A percentile compares a stretch with the other conserved stretches of the same genome.
Conservation (phyloP, 2,329 filamentous ascomycete species). For the Talaromyces rugulosus region DNA sequence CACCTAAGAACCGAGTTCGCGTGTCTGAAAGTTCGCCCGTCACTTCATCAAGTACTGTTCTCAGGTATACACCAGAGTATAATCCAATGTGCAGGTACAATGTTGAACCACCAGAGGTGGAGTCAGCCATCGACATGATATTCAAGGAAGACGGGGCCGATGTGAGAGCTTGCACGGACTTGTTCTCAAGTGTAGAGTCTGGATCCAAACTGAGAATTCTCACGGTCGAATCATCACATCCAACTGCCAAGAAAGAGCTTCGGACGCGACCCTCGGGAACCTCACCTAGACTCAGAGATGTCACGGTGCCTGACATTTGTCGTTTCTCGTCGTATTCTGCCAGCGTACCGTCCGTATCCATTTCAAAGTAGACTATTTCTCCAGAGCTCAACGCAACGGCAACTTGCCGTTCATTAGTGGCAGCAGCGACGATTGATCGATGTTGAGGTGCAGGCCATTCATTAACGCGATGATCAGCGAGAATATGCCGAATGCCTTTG, state of each 20-base stretch:
- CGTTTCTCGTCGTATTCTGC: slow-evolving; percentile 94
- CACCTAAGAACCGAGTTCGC: slow-evolving; percentile 86
- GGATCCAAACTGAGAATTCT: slow-evolving; percentile 86
- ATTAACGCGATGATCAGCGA: slow-evolving; percentile 70
- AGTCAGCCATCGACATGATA: slow-evolving; percentile 95
- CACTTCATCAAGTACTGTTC: slow-evolving; percentile 90
- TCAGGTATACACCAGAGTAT: slow-evolving; percentile 90
- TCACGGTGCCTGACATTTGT: slow-evolving; percentile 92
- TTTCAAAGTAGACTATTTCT: slow-evolving; percentile 97
- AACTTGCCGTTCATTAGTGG: slow-evolving; percentile 89
- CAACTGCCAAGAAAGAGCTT: slow-evolving; percentile 91
- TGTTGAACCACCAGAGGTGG: slow-evolving; percentile 79
- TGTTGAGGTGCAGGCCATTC: slow-evolving; percentile 94
- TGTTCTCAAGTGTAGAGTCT: slow-evolving; percentile 85
- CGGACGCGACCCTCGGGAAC: slow-evolving; percentile 85
- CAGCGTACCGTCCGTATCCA: slow-evolving; percentile 84
- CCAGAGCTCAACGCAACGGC: slow-evolving; percentile 91
- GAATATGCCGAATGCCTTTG: slow-evolving; percentile 90
- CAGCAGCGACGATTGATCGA: slow-evolving; percentile 88
- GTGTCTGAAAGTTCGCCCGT: slow-evolving; percentile 95
- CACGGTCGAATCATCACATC: slow-evolving; percentile 94
- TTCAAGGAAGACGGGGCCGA: slow-evolving; percentile 82
- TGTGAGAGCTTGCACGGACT: slow-evolving; percentile 89
- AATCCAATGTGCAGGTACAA: slow-evolving; percentile 95
- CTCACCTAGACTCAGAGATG: slow-evolving; percentile 86